Evolutionary conservation across 257 asterid genomes (phyloP).

Genomic region (Solanum arcanum): DNA sequence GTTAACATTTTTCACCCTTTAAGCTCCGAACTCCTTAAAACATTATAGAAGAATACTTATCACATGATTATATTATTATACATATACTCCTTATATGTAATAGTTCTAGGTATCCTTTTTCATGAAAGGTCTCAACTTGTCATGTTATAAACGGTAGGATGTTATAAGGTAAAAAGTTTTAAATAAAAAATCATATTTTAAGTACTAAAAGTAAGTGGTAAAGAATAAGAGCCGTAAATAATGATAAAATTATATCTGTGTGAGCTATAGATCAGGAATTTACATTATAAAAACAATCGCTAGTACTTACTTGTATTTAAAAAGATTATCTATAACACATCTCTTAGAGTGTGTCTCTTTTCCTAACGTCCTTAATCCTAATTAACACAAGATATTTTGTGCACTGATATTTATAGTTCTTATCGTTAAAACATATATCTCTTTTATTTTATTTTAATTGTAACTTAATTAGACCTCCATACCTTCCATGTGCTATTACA

Average conservation of each 20-base stretch:
- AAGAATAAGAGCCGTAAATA: not conserved
- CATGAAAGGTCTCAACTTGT: not conserved
- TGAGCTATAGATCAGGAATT: not conserved
- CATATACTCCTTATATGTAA: not conserved
- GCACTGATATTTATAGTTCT: not conserved
- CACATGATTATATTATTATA: not conserved
- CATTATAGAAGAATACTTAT: not conserved
- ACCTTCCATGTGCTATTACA: not conserved
- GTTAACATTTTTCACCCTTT: no score
- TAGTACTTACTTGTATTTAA: not conserved
- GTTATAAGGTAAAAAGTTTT: no score
- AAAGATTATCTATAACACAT: not conserved
- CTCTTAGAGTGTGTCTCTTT: not conserved
- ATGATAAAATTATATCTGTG: fast-evolving
- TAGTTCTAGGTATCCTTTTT: not conserved
- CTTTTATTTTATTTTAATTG: not conserved
- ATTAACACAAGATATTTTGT: not conserved
- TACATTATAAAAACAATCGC: fast-evolving
- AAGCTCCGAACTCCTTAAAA: not conserved
- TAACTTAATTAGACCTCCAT: slow-evolving; percentile 1
- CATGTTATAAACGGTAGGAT: no score
- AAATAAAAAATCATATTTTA: not conserved
- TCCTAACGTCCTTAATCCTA: not conserved
- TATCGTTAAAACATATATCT: not conserved
- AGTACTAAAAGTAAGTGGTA: not conserved